phyloP scores from a whole-genome alignment of 148 eudicot species.

The Polygonum maritimum region DNA sequence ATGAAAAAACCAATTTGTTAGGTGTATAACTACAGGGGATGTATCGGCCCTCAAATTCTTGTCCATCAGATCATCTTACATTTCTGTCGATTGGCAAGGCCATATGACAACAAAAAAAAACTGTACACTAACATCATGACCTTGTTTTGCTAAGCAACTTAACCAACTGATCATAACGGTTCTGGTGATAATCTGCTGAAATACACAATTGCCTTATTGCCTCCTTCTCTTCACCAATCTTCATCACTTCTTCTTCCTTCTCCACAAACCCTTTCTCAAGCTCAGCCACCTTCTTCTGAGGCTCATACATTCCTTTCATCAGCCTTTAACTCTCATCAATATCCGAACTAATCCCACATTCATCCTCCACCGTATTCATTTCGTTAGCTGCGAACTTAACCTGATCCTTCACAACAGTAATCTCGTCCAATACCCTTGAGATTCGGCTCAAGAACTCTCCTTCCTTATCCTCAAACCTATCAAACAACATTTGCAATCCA shows the following conservation, averaged over 20 bases:
- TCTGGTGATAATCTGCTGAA: slow-evolving; percentile 64
- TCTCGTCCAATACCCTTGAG: slow-evolving; percentile 45
- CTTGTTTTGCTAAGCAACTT: slow-evolving; percentile 4
- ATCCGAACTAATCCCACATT: slow-evolving; percentile 23
- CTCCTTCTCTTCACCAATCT: slow-evolving; percentile 64
- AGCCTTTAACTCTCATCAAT: slow-evolving; percentile 20
- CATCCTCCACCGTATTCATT: slow-evolving; percentile 31
- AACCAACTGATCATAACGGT: slow-evolving; percentile 34
- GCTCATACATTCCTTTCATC: slow-evolving; percentile 27
- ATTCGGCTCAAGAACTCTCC: slow-evolving; percentile 39
- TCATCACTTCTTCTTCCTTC: slow-evolving; percentile 46
- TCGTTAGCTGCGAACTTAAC: slow-evolving; percentile 34
- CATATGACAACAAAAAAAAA: neutral
- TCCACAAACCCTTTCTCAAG: slow-evolving; percentile 39
- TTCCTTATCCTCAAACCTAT: slow-evolving; percentile 35
- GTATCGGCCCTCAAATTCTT: too few relatives aligned
- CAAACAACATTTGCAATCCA: slow-evolving; percentile 24
- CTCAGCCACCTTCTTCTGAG: slow-evolving; percentile 32
- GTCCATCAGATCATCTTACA: neutral
- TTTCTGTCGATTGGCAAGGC: neutral
- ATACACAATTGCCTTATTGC: slow-evolving; percentile 78
- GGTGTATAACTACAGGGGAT: too few relatives aligned
- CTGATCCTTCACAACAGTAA: slow-evolving; percentile 60
- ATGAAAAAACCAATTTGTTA: too few relatives aligned
- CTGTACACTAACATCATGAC: neutral